Base-by-base conservation (phyloP, 2,329 filamentous ascomycete species). In the Pyricularia sp. region DNA sequence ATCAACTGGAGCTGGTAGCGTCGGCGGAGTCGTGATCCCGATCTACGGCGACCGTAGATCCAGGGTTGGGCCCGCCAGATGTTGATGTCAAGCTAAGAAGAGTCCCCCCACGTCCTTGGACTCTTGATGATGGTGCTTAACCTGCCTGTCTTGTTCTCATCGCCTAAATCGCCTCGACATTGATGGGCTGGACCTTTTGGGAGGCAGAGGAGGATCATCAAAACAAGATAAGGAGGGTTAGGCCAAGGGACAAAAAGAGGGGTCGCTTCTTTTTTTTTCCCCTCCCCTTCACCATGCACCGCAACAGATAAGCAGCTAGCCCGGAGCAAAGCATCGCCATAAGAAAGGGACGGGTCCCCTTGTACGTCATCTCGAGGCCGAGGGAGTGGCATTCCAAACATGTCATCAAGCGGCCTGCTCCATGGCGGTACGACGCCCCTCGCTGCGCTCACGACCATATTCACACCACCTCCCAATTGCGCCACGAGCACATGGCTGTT, bases 371-470 rank as follows among this genome's bases (percentile, higher is more conserved):
- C 26, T 59, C 13, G 26, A 28, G 24, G 55, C 26, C 5, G 24
- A 59, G 24, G 26, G 13, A 59, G 55, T 6, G 28, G 55, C 55
- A 16, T 24, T 31, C 26, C 55, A 22, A 28, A 8, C 24, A 59
- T 59, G 55, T 26, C 55, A 28, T 30, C 55, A 28, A 59, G 13
- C 55, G 30, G 12, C 28, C 28, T 59, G 24, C 30, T 62, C 22
- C 69, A 69, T 62, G 68, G 70, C 66, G 71, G 71, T 67, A 71
- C 72, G 28, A 66, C 68, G 62, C 71, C 72, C 64, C 71, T 79
- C 49, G 74, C 75, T 44, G 72, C 76, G 13, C 73, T 78, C 62
- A 77, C 76, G 26, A 76, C 76, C 60, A 68, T 78, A 59, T 79
- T 78, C 68, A 75, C 70, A 28, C 76, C 75, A 7, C 73, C 76